phyloP scores from a whole-genome alignment of 345 rosid species.

The Eucalyptus regnans region DNA sequence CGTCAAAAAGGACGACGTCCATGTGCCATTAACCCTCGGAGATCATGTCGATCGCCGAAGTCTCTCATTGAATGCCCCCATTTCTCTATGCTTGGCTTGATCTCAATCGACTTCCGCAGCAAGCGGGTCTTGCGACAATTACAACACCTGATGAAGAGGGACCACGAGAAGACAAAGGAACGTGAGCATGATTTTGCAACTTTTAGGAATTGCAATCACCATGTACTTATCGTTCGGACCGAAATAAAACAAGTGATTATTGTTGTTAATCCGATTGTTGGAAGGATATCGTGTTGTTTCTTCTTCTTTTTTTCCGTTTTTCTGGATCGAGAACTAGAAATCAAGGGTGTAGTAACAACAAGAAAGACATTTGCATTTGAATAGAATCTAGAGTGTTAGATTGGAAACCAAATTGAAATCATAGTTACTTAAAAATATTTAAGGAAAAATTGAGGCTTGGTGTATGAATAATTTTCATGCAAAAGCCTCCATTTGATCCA shows the following conservation, averaged over 20 bases:
- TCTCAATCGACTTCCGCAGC: not conserved
- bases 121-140: not conserved
- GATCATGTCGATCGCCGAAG: not conserved
- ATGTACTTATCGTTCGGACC: not conserved
- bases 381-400: not conserved
- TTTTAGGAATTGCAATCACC: not conserved
- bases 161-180: not conserved
- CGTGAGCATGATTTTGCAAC: not conserved
- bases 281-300: not conserved
- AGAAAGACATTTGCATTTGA: not conserved
- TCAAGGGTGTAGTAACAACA: not conserved
- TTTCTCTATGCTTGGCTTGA: not conserved
- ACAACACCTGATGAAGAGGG: not conserved
- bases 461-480: not conserved
- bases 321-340: not conserved
- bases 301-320: not conserved
- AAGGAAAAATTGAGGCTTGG: not conserved
- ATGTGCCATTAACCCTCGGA: not conserved
- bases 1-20: not conserved
- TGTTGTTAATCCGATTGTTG: not conserved
- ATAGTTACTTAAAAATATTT: not conserved
- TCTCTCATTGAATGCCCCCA: not conserved
- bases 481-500: not conserved
- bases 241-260: not conserved
- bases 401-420: not conserved